Conservation (phyloP, 169 alveolate species). For the Eimeria maxima region DNA sequence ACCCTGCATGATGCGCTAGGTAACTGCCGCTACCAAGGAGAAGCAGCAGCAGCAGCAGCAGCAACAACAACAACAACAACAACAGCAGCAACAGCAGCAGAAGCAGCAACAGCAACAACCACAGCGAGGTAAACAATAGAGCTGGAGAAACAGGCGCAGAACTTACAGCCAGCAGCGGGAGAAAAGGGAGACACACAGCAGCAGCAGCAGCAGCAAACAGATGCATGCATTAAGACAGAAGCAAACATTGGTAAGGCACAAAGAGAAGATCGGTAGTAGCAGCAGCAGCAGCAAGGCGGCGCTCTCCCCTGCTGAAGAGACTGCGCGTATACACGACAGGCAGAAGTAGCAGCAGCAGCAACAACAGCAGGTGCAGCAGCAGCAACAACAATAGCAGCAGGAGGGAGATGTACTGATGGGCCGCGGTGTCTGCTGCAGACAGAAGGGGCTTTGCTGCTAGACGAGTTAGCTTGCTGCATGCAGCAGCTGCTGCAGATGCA, state of each 20-base stretch:
- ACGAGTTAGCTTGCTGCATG: slow-evolving; percentile 5
- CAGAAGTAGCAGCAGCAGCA: background rate
- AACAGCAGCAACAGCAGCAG: too few relatives aligned
- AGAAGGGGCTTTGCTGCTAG: slow-evolving; percentile 11
- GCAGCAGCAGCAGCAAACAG: slow-evolving; percentile 73
- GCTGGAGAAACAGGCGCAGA: background rate
- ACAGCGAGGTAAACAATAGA: background rate
- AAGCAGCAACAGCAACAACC: too few relatives aligned
- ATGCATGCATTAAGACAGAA: too few relatives aligned
- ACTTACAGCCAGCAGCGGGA: background rate
- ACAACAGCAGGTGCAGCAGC: background rate
- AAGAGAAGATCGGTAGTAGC: background rate
- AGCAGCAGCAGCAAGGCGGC: background rate
- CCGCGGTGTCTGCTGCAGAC: slow-evolving; percentile 17
- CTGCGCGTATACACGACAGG: background rate
- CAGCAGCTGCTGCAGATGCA: too few relatives aligned
- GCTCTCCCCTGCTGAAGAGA: slow-evolving; percentile 2
- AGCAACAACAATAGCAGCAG: background rate
- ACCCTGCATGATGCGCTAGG: too few relatives aligned
- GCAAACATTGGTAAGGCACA: slow-evolving; percentile 19
- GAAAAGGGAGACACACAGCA: background rate
- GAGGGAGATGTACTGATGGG: background rate
- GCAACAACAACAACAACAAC: too few relatives aligned
- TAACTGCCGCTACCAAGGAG: too few relatives aligned
- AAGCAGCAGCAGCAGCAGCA: too few relatives aligned